Conservation (phyloP, 148 eudicot species). For the Amaranthus palmeri region DNA sequence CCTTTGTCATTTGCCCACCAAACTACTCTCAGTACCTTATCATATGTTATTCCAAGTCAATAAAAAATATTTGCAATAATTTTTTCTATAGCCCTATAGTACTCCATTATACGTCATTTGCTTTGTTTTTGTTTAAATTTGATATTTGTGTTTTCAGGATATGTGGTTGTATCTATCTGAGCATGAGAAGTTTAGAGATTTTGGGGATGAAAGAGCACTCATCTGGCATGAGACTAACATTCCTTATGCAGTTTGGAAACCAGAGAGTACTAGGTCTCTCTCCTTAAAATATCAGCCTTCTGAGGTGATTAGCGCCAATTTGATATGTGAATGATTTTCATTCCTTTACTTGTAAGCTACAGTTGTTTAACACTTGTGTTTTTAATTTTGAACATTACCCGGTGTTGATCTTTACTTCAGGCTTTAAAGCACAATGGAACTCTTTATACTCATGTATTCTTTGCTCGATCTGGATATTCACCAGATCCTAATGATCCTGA, state of each 20-base stretch:
- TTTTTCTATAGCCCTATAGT: too few relatives aligned
- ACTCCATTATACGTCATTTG: background rate
- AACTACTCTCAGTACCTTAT: too few relatives aligned
- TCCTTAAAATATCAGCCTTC: slow-evolving; percentile 77
- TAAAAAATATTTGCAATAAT: too few relatives aligned
- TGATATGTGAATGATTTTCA: background rate
- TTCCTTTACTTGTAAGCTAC: background rate
- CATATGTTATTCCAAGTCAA: too few relatives aligned
- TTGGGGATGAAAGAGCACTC: slow-evolving; percentile 77
- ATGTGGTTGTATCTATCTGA: slow-evolving; percentile 94
- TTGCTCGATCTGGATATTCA: slow-evolving; percentile 88
- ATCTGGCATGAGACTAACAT: slow-evolving; percentile 96
- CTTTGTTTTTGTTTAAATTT: slow-evolving; percentile 6
- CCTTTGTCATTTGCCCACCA: too few relatives aligned
- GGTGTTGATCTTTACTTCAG: slow-evolving; percentile 35
- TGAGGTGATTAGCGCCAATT: slow-evolving; percentile 44
- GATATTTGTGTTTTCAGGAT: slow-evolving; percentile 44
- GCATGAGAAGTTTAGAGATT: slow-evolving; percentile 69
- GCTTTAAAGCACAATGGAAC: slow-evolving; percentile 83
- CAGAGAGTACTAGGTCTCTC: slow-evolving; percentile 71
- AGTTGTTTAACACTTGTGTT: background rate
- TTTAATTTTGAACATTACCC: slow-evolving; percentile 3
- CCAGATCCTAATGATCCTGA: slow-evolving; percentile 93
- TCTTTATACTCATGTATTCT: slow-evolving; percentile 82
- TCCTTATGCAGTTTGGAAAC: slow-evolving; percentile 91